These are phyloP conservation scores for Dictyostelium firmibasis DNA, from an alignment of 78 protist species.

Conservation along the genomic window DNA sequence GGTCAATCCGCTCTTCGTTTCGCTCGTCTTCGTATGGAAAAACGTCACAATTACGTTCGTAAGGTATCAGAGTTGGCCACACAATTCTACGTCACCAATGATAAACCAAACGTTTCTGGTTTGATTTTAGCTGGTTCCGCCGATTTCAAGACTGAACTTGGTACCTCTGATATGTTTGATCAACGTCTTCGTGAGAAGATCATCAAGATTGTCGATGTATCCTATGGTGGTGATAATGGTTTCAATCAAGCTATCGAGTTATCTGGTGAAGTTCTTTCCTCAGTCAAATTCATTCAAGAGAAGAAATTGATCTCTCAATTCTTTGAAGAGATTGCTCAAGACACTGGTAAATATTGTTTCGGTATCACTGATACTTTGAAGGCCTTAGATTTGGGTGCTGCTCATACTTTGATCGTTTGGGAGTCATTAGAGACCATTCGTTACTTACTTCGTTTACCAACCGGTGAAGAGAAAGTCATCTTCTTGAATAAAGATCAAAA, in stretches of 20 bases:
- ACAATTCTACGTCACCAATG: constrained; percentile 96
- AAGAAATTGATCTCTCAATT: constrained; percentile 96
- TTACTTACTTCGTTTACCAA: constrained; percentile 56
- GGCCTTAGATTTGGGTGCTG: constrained; percentile 97
- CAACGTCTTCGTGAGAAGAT: constrained; percentile 94
- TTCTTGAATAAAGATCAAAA: constrained; percentile 86
- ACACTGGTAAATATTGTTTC: constrained; percentile 97
- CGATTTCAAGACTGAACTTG: constrained; percentile 98
- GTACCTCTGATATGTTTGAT: constrained; percentile 96
- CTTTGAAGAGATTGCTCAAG: constrained; percentile 98
- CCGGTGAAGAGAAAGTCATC: constrained; percentile 52
- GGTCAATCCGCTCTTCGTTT: constrained; percentile 99
- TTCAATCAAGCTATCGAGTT: constrained; percentile 99
- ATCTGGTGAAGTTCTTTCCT: constrained; percentile 92
- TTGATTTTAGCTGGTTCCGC: constrained; percentile 99
- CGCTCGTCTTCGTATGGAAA: constrained; percentile 98
- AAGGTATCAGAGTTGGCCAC: constrained; percentile 98
- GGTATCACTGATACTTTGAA: constrained; percentile 96
- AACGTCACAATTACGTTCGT: constrained; percentile 98
- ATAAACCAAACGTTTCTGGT: constrained; percentile 97
- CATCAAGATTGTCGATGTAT: constrained; percentile 94
- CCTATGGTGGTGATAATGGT: constrained; percentile 99
- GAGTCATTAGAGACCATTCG: constrained; percentile 90
- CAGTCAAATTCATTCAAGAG: constrained; percentile 98
- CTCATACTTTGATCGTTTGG: constrained; percentile 95